Base-by-base conservation (phyloP, 169 alveolate species). In the Toxoplasma gondii region DNA sequence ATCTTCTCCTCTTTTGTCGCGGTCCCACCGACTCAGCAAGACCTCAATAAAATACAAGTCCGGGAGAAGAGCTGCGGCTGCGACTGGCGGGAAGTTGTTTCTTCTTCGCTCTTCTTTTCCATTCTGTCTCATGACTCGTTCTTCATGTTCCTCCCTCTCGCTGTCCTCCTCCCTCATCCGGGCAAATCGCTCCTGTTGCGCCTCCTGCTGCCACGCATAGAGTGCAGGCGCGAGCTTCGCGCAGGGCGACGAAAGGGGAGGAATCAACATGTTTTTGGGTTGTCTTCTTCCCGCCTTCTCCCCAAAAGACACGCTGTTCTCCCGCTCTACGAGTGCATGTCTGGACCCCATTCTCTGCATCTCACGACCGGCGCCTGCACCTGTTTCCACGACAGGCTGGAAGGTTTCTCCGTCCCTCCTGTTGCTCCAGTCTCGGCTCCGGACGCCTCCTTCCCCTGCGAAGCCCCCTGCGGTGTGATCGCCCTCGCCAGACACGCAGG, bases 191-290 rank as follows among this genome's bases (percentile, higher is more conserved):
- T 78, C 39, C 22, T 45, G 22, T 45, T 78, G 90, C 29, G 86
- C 86, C 45, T 78, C 49, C 38, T 82, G 90, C 90, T 82, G 90
- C 90, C 90, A 82, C n/a, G 64, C 90, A 38, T 41, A 82, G 90
- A 43, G 41, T 0, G 90, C 53, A 29, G 90, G 90, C 1, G 90
- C 90, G 41, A 39, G 41, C 36, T 43, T 38, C 12, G 69, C 53
- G 67, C 64, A 41, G 58, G 90, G 90, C 53, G 64, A 43, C 12
- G n/a, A 10, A 12, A 82, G 67, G 5, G 90, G 90, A 82, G 90
- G 90, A 38, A 78, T 38, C 39, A 78, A 45, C 29, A 78, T 41
- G n/a, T 31, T 10, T 4, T 78, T 45, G 74, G 22, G 22, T 31
- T 22, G 74, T 64, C 34, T 16, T 31, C 29, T 4, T 16, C n/a